Base-by-base conservation (phyloP, 2,329 filamentous ascomycete species). In the Chrysoporthe puriensis region DNA sequence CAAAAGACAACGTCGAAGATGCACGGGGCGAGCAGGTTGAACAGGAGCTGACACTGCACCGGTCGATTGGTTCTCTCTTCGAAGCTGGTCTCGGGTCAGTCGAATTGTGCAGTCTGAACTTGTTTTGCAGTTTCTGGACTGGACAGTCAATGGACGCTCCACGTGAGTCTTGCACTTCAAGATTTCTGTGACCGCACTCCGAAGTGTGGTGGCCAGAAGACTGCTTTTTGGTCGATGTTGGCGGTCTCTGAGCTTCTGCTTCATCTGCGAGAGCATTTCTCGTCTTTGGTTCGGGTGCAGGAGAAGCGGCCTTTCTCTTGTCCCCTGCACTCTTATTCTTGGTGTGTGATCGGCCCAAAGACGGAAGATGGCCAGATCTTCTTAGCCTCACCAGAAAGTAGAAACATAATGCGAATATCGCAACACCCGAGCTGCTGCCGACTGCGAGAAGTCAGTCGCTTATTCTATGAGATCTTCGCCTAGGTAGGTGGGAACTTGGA, bases 51-150 rank as follows among this genome's bases (percentile, higher is more conserved):
- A 64, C 46, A n/a, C 66, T 67, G 21, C 56, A 62, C 40, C 66
- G 46, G 56, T 67, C 66, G 46, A 52, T 32, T 42, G 60, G 46
- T 11, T 32, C 26, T 5, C 46, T 46, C 3, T n/a, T 50, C n/a
- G 16, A 52, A 11, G 57, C 58, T 4, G 66, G 66, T 2, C 66
- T 62, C n/a, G 66, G 66, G 34, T 67, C 66, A 18, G 57, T 67
- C 11, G 66, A 67, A 56, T 67, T 67, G 62, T 67, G 66, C 46
- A 46, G 40, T 26, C 66, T 62, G 18, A 64, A 46, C 13, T 56
- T 64, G 46, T 67, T 59, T 54, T 67, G 62, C 4, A 64, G 54
- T 56, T 44, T 67, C 32, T 67, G 66, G 21, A 67, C 54, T n/a
- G 66, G 66, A 36, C 66, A 67, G 40, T 67, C 59, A 7, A 60